phyloP scores from a whole-genome alignment of 441 rosid genomes.

The Adansonia rubrostipa region DNA sequence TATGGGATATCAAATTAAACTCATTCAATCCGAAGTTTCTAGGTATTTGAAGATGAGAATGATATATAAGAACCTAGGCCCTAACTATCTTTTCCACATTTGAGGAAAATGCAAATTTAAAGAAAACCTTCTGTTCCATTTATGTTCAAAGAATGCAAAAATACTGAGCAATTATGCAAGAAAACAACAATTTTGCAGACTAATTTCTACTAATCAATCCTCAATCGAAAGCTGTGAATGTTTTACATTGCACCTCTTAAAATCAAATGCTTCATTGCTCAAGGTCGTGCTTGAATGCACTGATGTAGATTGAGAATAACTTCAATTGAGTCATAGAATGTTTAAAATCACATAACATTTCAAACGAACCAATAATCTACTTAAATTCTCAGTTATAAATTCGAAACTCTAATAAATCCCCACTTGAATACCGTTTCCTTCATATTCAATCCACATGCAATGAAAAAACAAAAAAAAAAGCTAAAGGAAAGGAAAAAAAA shows the following conservation, averaged over 20 bases:
- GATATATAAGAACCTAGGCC: neutral
- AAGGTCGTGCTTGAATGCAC: neutral
- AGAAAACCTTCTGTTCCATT: neutral
- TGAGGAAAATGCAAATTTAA: neutral
- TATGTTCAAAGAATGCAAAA: neutral
- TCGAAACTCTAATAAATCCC: neutral
- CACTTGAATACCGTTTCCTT: neutral
- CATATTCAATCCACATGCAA: neutral
- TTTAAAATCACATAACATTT: neutral
- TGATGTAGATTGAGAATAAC: neutral
- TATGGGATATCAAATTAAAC: neutral
- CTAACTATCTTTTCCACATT: neutral
- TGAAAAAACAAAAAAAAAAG: neutral
- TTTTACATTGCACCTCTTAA: neutral
- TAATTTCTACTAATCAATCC: neutral
- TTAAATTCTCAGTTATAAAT: neutral
- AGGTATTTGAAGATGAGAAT: neutral
- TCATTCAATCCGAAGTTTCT: neutral
- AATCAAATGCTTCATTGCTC: too few species aligned
- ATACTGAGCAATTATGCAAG: neutral
- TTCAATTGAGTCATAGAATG: conserved; percentile 1
- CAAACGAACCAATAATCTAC: conserved; percentile 3
- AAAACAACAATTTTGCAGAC: neutral
- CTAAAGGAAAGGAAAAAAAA: too few species aligned
- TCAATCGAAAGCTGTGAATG: neutral